These are phyloP conservation scores for Metschnikowia henanensis DNA, from an alignment of 805 yeast genomes.

Conservation along the genomic window DNA sequence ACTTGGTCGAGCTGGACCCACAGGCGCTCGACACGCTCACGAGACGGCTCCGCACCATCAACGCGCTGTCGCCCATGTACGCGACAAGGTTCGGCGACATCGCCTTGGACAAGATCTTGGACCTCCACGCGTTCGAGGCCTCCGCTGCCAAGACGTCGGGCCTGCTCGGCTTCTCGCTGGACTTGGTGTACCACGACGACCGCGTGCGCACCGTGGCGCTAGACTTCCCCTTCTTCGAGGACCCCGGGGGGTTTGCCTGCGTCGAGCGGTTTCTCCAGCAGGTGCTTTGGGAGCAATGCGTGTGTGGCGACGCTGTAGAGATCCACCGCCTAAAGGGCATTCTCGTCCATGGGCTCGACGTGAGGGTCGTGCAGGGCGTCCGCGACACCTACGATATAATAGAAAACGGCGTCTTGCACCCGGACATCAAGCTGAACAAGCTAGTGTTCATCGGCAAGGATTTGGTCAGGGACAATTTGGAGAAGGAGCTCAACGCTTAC, in stretches of 20 bases:
- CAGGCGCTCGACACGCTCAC: slow-evolving; percentile 33
- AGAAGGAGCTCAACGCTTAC: slow-evolving; percentile 25
- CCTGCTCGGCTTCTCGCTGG: slow-evolving; percentile 16
- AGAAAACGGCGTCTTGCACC: slow-evolving; percentile 40
- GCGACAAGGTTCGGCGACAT: slow-evolving; percentile 76
- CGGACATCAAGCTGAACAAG: slow-evolving; percentile 47
- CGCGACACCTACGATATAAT: slow-evolving; percentile 86
- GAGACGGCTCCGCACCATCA: slow-evolving; percentile 51
- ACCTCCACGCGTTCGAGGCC: slow-evolving; percentile 73
- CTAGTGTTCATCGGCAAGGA: slow-evolving; percentile 77
- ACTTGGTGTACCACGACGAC: slow-evolving; percentile 36
- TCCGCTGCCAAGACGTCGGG: slow-evolving; percentile 20
- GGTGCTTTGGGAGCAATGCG: slow-evolving; percentile 68
- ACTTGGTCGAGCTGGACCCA: slow-evolving; percentile 35
- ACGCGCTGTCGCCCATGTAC: slow-evolving; percentile 64
- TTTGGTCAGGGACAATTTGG: slow-evolving; percentile 38
- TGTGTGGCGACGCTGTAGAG: slow-evolving; percentile 50
- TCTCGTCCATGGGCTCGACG: slow-evolving; percentile 41
- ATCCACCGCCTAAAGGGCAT: slow-evolving; percentile 85
- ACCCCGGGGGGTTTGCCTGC: slow-evolving; percentile 35
- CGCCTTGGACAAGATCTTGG: slow-evolving; percentile 63
- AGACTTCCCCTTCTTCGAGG: slow-evolving; percentile 46
- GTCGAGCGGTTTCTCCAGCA: slow-evolving; percentile 68
- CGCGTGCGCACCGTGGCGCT: slow-evolving; percentile 37
- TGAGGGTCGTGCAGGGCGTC: slow-evolving; percentile 83